A percentile compares a stretch with the other conserved stretches of the same genome.
Evolutionary conservation across 805 yeast species (phyloP).

Genomic region (Suhomyces prunicola): DNA sequence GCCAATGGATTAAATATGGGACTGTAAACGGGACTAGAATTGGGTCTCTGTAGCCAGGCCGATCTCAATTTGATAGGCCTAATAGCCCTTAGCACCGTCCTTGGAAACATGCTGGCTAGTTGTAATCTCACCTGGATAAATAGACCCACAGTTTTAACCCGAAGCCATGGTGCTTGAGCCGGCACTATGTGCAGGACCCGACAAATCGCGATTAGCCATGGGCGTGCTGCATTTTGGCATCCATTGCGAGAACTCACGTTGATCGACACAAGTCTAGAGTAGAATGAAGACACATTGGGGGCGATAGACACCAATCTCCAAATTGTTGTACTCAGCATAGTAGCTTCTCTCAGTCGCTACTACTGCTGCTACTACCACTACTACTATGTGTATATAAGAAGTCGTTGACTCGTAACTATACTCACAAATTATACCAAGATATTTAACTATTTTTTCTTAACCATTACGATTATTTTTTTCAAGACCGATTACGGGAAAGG

Average conservation of each 20-base stretch:
- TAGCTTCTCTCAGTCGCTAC: too few relatives aligned
- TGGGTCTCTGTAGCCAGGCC: neutral
- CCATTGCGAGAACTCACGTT: neutral
- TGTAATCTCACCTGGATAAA: neutral
- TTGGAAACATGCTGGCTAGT: neutral
- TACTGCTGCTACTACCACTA: too few relatives aligned
- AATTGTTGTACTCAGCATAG: too few relatives aligned
- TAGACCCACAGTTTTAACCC: neutral
- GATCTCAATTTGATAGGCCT: neutral
- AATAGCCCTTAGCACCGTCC: neutral
- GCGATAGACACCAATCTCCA: too few relatives aligned
- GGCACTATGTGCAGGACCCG: neutral
- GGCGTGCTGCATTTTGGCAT: neutral
- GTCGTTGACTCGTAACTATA: neutral
- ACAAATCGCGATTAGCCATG: neutral
- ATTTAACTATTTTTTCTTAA: neutral
- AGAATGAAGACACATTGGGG: neutral
- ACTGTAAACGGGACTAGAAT: neutral
- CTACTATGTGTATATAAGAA: neutral
- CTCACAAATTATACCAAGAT: neutral
- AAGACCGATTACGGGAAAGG: neutral
- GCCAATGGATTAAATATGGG: neutral
- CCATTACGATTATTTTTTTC: neutral
- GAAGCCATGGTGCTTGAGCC: neutral
- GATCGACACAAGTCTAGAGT: neutral